Evolutionary conservation across 192 early-diverging fungal species (phyloP).

Genomic region (Linnemannia elongata): DNA sequence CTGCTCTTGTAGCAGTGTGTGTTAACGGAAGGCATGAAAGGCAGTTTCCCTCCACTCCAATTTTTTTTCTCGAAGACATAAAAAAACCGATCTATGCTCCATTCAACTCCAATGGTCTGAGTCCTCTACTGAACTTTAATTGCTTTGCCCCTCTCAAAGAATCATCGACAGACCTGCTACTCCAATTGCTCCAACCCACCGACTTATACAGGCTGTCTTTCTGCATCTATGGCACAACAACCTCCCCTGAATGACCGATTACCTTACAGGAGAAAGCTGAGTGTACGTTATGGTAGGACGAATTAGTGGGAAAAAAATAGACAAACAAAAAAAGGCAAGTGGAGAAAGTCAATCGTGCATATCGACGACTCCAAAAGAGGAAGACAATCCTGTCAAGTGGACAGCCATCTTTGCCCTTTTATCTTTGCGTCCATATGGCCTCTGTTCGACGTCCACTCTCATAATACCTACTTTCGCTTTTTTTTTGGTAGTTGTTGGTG

Average conservation of each 20-base stretch:
- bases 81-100: background rate
- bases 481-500: too few species aligned
- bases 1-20: too few species aligned
- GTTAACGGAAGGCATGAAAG: too few species aligned
- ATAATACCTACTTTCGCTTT: too few species aligned
- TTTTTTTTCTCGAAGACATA: background rate
- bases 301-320: background rate
- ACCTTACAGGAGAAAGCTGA: background rate
- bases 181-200: background rate
- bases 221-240: too few species aligned
- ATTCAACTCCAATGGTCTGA: constrained; percentile 3
- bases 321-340: background rate
- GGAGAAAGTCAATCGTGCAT: background rate
- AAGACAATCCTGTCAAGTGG: background rate
- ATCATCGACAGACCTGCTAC: background rate
- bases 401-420: background rate
- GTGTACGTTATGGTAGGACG: background rate
- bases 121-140: background rate
- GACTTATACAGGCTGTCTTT: too few species aligned
- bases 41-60: too few species aligned
- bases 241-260: too few species aligned
- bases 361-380: constrained; percentile 4
- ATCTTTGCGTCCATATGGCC: background rate
- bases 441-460: background rate
- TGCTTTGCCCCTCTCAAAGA: background rate